phyloP scores from a whole-genome alignment of 2,329 filamentous ascomycete species.

The Trichoderma koningii region DNA sequence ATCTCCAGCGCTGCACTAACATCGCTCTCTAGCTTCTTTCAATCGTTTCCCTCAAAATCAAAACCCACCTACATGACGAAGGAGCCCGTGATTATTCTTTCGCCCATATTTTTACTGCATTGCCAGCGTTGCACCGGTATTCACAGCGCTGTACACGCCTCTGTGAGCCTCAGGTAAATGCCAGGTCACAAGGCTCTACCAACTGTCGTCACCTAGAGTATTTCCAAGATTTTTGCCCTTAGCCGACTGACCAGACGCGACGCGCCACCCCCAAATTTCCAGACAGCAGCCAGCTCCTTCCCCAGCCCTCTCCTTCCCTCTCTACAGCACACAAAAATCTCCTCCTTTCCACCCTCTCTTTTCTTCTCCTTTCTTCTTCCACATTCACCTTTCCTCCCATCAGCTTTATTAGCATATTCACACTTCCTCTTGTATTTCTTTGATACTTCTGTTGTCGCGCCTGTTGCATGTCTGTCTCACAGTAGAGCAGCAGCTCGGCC shows the following conservation, averaged over 20 bases:
- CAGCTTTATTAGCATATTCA: too few relatives aligned
- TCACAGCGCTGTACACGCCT: too few relatives aligned
- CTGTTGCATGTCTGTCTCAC: neutral
- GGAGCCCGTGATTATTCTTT: too few relatives aligned
- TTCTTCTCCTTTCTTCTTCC: neutral
- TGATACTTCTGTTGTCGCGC: neutral
- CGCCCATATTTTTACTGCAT: too few relatives aligned
- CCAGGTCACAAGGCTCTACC: neutral
- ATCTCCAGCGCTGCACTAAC: too few relatives aligned
- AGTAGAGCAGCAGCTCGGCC: neutral
- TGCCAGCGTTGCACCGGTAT: too few relatives aligned
- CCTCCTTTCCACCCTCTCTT: neutral
- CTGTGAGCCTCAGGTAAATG: too few relatives aligned
- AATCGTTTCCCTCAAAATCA: too few relatives aligned
- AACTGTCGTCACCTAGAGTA: conserved; percentile 4
- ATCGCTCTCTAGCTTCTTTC: too few relatives aligned
- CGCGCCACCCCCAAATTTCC: conserved; percentile 23
- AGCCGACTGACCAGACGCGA: neutral
- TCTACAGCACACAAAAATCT: neutral
- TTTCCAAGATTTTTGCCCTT: conserved; percentile 19
- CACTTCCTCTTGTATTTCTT: too few relatives aligned
- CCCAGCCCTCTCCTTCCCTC: conserved; percentile 12
- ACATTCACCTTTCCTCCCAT: too few relatives aligned
- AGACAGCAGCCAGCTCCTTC: conserved; percentile 18
- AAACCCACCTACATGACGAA: too few relatives aligned